Evolutionary conservation across 352 stramenopile genomes (phyloP).

Genomic region (Globisporangium solare): DNA sequence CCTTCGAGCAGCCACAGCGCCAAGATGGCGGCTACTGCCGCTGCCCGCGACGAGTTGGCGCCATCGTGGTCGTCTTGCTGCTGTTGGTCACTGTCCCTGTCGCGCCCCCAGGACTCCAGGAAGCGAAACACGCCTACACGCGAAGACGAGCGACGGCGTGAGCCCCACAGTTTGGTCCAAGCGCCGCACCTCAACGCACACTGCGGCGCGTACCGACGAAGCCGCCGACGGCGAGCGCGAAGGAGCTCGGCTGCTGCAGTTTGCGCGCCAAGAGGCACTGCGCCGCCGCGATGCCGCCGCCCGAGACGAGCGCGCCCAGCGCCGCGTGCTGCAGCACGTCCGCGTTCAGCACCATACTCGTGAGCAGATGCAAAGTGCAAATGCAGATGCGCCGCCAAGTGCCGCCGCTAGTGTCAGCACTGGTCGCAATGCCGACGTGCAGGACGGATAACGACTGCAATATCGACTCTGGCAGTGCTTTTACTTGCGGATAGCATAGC

Average conservation of each 20-base stretch:
- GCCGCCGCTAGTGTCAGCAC: neutral
- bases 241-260: slow-evolving; percentile 31
- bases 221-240: slow-evolving; percentile 44
- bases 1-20: slow-evolving; percentile 40
- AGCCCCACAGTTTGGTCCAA: too few species aligned
- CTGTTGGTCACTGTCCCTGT: neutral
- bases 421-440: too few species aligned
- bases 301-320: slow-evolving; percentile 26
- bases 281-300: slow-evolving; percentile 25
- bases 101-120: slow-evolving; percentile 30
- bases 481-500: too few species aligned
- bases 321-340: slow-evolving; percentile 37
- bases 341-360: slow-evolving; percentile 14
- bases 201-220: slow-evolving; percentile 36
- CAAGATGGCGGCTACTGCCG: slow-evolving; percentile 25
- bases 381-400: too few species aligned
- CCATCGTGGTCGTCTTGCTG: neutral
- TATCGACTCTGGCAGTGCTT: too few species aligned
- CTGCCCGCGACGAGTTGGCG: slow-evolving; percentile 32
- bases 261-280: slow-evolving; percentile 40
- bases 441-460: too few species aligned
- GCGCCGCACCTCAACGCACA: neutral
- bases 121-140: slow-evolving; percentile 35
- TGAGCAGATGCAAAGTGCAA: neutral
- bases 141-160: too few species aligned